phyloP scores from a whole-genome alignment of 1,284 basidiomycete genomes.

The Inonotus obliquus region DNA sequence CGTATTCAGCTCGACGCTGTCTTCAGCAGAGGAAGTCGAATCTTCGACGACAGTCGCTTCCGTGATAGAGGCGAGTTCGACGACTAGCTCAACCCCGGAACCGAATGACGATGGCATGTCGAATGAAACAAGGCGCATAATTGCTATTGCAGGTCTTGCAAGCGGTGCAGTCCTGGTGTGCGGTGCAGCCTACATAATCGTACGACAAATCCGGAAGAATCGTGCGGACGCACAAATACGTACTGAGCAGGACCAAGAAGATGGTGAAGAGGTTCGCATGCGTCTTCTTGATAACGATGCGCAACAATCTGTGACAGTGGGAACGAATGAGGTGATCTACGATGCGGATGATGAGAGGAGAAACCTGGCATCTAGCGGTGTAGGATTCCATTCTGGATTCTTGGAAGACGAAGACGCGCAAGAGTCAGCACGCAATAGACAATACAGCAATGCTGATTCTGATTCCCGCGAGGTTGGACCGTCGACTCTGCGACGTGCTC shows the following conservation, averaged over 20 bases:
- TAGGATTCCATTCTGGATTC: conserved; percentile 17
- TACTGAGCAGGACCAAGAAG: neutral
- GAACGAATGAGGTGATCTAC: conserved; percentile 74
- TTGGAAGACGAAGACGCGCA: conserved; percentile 13
- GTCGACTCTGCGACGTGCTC: conserved; percentile 33
- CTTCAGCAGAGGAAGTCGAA: neutral
- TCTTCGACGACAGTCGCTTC: neutral
- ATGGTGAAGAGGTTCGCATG: conserved; percentile 73
- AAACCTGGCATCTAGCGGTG: conserved; percentile 36
- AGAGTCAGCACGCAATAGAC: neutral
- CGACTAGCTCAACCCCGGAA: neutral
- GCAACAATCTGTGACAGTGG: conserved; percentile 48
- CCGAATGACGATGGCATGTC: neutral
- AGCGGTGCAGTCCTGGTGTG: conserved; percentile 51
- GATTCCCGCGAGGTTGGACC: neutral
- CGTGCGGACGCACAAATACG: conserved; percentile 40
- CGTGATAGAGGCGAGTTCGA: neutral
- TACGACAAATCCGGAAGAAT: conserved; percentile 43
- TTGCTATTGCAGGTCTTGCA: conserved; percentile 49
- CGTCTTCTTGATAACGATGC: conserved; percentile 42
- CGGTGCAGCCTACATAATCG: conserved; percentile 8
- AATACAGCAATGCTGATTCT: neutral
- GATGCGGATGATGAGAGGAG: conserved; percentile 35
- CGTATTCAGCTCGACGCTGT: conserved; percentile 28
- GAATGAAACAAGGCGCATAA: conserved; percentile 5